Evolutionary conservation across 192 early-diverging fungal species (phyloP), one percentile per base, ranked within the genome.

Genomic region (Thamnidium elegans): DNA sequence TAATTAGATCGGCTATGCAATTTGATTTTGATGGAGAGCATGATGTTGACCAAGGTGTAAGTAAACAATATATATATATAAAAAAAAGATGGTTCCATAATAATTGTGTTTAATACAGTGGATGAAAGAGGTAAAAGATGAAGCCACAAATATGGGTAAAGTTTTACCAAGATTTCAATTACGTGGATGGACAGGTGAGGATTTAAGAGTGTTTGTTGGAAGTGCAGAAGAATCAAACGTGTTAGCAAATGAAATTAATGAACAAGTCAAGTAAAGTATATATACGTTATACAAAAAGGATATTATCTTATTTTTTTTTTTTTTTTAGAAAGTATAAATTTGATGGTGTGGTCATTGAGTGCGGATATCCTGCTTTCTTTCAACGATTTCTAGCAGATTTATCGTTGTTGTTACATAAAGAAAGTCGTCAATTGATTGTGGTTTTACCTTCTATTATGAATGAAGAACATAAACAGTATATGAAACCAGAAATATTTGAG

Each of bases 121-220:
- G 76, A 78, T 78, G 55, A 60, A 65, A 31, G 68, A 78, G 59
- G 68, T 78, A 17, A 46, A 51, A 44, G 67, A 61, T 14, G 59
- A 63, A 20, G 54, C 15, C 43, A 44, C 55, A 45, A 58, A 58
- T 20, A 43, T 58, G 21, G 76, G 68, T 8, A 78, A 73, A 43
- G 64, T 78, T 46, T 44, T 70, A n/a, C 76, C 76, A 26, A 58
- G 76, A 17, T 73, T 78, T 47, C 68, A 73, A n/a, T 50, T 69
- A 4, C 64, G 64, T 13, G 56, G 46, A 20, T 73, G 71, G 71
- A 61, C 53, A 11, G 14, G 53, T 45, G 47, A 65, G 8, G 65
- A 67, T 51, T 59, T 66, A 36, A 30, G 62, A 47, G 42, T 20
- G 11, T 66, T 78, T 46, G 52, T 74, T 7, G 31, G 50, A 31